Conservation (phyloP, 2,329 filamentous ascomycete genomes). For the Drechslerella dactyloides region DNA sequence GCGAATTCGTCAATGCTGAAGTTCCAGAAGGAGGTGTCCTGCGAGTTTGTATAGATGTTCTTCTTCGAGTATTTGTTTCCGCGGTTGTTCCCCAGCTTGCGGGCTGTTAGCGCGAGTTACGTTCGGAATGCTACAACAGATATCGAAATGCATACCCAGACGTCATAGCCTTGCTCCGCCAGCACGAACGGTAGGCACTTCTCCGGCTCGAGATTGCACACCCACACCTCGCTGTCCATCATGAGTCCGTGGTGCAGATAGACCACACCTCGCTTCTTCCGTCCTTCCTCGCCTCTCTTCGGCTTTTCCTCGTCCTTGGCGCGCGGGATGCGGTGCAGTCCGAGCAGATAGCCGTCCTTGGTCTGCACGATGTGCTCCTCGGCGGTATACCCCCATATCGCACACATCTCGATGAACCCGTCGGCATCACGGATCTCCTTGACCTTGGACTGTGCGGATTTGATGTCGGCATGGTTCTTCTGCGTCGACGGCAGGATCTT, state of each 20-base stretch:
- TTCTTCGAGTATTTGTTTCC: slow-evolving; percentile 99
- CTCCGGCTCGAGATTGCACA: slow-evolving; percentile 84
- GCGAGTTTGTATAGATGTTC: slow-evolving; percentile 76
- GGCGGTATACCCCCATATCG: slow-evolving; percentile 85
- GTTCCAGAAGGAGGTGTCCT: slow-evolving; percentile 84
- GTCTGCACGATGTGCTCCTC: slow-evolving; percentile 98
- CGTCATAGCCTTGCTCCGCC: slow-evolving; percentile 90
- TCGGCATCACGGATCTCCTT: slow-evolving; percentile 81
- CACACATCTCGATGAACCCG: slow-evolving; percentile 94
- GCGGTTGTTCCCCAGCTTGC: slow-evolving; percentile 87
- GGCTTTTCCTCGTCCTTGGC: slow-evolving; percentile 81
- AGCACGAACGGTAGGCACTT: slow-evolving; percentile 86
- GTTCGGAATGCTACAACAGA: neutral
- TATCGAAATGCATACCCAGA: slow-evolving; percentile 71
- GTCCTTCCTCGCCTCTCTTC: slow-evolving; percentile 71
- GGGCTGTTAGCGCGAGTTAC: slow-evolving; percentile 51
- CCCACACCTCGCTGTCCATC: slow-evolving; percentile 99
- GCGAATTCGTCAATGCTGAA: slow-evolving; percentile 99
- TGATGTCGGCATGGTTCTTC: slow-evolving; percentile 71
- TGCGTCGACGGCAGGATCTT: slow-evolving; percentile 72
- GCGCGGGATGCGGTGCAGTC: slow-evolving; percentile 83
- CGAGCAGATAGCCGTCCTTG: slow-evolving; percentile 88
- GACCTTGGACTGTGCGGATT: slow-evolving; percentile 72
- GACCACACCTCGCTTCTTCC: slow-evolving; percentile 79
- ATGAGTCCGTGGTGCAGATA: slow-evolving; percentile 92